A percentile compares a stretch with the other conserved stretches of the same genome.
phyloP scores from a whole-genome alignment of 2,329 filamentous ascomycete genomes.

The Remersonia thermophila region DNA sequence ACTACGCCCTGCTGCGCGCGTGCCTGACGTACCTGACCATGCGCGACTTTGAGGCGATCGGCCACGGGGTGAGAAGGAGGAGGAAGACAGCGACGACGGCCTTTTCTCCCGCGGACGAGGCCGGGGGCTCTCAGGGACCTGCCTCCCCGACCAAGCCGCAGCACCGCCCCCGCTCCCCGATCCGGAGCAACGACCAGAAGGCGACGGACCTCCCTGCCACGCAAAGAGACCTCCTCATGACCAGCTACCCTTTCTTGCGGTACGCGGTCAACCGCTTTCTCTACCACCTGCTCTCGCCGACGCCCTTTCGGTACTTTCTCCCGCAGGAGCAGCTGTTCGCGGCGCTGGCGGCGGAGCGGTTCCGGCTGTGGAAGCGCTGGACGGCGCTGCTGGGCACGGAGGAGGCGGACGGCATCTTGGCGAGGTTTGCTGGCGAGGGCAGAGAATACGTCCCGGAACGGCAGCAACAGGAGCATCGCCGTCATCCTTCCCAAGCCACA shows the following conservation, averaged over 20 bases:
- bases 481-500: no score
- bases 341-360: constrained; percentile 16
- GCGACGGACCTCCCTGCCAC: not conserved
- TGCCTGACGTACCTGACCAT: constrained; percentile 24
- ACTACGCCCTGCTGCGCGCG: constrained; percentile 21
- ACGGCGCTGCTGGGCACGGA: constrained; percentile 19
- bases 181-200: no score
- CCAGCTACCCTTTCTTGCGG: constrained; percentile 22
- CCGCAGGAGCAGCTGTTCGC: constrained; percentile 20
- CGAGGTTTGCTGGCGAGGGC: constrained; percentile 1
- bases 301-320: constrained; percentile 21
- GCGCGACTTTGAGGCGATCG: constrained; percentile 22
- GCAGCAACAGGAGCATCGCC: no score
- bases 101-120: no score
- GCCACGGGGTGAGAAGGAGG: constrained; percentile 5
- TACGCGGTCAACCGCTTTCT: constrained; percentile 23
- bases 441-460: no score
- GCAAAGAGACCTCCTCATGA: constrained; percentile 20
- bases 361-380: constrained; percentile 24
- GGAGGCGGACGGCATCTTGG: constrained; percentile 15
- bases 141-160: not conserved
- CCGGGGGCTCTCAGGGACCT: not conserved
- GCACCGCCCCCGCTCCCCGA: not conserved
- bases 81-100: no score
- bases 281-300: constrained; percentile 22